Percentiles rank a stretch among this genome's conserved stretches.
phyloP scores from a whole-genome alignment of 2,329 filamentous ascomycete genomes.

The Fusarium multiceps region DNA sequence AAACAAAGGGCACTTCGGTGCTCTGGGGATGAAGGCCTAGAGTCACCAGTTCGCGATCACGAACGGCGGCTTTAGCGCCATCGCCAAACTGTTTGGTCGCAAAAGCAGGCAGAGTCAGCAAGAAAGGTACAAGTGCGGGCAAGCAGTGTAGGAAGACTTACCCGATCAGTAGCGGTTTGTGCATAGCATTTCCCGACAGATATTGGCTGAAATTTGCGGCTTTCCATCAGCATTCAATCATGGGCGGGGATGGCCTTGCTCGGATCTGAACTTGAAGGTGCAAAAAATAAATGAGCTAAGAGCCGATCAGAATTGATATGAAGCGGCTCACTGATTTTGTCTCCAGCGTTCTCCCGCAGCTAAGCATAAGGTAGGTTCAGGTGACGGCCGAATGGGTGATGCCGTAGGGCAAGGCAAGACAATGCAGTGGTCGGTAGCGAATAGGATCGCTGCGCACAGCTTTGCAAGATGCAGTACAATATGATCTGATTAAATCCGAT shows the following conservation, averaged over 20 bases:
- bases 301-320: not conserved
- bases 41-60: constrained; percentile 51
- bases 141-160: constrained; percentile 16
- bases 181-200: constrained; percentile 52
- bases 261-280: not conserved
- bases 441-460: not conserved
- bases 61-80: constrained; percentile 49
- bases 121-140: not conserved
- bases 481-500: constrained; percentile 7
- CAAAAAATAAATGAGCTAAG: not conserved
- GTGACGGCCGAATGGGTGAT: not conserved
- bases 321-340: not conserved
- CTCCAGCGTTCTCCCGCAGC: not conserved
- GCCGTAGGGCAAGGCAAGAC: not conserved
- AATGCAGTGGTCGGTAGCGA: not conserved
- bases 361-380: not conserved
- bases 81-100: constrained; percentile 51
- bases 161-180: constrained; percentile 54
- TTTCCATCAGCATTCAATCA: constrained; percentile 44
- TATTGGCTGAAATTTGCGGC: constrained; percentile 44
- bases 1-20: constrained; percentile 46
- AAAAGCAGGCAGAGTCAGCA: constrained; percentile 21
- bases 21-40: constrained; percentile 40
- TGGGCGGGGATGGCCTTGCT: constrained; percentile 30
- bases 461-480: not conserved